Percentiles rank a stretch among this genome's conserved stretches.
phyloP scores from a whole-genome alignment of 83 land plant species.

The Diphasiastrum complanatum region DNA sequence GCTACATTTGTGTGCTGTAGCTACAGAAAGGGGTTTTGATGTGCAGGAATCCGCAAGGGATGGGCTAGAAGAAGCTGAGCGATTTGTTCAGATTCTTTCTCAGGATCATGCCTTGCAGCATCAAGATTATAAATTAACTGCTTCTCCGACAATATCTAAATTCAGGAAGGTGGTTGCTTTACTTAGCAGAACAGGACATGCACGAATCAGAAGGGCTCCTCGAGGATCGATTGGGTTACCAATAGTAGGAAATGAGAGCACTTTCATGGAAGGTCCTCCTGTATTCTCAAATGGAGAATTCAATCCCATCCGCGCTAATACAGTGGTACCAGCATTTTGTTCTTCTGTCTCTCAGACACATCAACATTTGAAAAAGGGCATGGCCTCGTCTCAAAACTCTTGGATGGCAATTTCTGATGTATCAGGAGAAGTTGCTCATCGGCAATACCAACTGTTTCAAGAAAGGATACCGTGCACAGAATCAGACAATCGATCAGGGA shows the following conservation, averaged over 20 bases:
- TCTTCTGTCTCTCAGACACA: too few species aligned
- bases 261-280: background rate
- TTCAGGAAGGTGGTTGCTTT: slow-evolving; percentile 6
- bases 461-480: background rate
- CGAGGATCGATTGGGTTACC: background rate
- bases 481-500: background rate
- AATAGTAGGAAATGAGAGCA: background rate
- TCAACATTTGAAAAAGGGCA: too few species aligned
- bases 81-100: slow-evolving; percentile 12
- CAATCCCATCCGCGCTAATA: too few species aligned
- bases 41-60: slow-evolving; percentile 1
- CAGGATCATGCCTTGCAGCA: background rate
- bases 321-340: too few species aligned
- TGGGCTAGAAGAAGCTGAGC: slow-evolving; percentile 10
- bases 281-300: background rate
- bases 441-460: background rate
- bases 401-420: too few species aligned
- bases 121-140: slow-evolving; percentile 3
- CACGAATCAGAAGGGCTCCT: slow-evolving; percentile 8
- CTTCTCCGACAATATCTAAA: background rate
- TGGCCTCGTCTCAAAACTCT: too few species aligned
- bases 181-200: slow-evolving; percentile 12
- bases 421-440: background rate
- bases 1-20: too few species aligned
- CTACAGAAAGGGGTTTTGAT: too few species aligned